Percentiles rank a stretch among this genome's conserved stretches.
Conservation (phyloP, 2,329 filamentous ascomycete genomes). For the Ceratocystis ficicola region DNA sequence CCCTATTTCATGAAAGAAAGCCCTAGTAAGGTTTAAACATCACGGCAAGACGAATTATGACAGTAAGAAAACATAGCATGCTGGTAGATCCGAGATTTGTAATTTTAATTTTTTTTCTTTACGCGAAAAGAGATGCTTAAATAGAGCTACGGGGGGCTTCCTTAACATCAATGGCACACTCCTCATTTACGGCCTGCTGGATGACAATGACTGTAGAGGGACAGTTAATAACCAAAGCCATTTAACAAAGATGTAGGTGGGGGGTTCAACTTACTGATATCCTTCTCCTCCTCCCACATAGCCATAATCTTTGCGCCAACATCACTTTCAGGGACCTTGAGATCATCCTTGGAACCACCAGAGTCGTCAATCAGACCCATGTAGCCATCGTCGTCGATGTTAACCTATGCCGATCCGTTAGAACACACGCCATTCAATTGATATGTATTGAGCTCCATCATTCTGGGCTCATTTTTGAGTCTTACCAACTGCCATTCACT, state of each 20-base stretch:
- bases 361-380: slow-evolving; percentile 85
- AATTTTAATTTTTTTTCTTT: slow-evolving; percentile 22
- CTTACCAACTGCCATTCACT: slow-evolving; percentile 90
- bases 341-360: slow-evolving; percentile 84
- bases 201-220: slow-evolving; percentile 63
- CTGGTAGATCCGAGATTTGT: slow-evolving; percentile 22
- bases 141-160: slow-evolving; percentile 51
- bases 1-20: background rate
- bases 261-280: slow-evolving; percentile 61
- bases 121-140: slow-evolving; percentile 20
- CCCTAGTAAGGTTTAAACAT: background rate
- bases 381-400: slow-evolving; percentile 88
- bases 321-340: slow-evolving; percentile 83
- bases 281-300: slow-evolving; percentile 81
- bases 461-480: slow-evolving; percentile 25
- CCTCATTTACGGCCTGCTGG: slow-evolving; percentile 92
- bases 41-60: background rate
- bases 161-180: slow-evolving; percentile 85
- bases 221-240: background rate
- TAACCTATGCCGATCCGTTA: slow-evolving; percentile 46
- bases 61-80: background rate
- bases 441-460: slow-evolving; percentile 22
- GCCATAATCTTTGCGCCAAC: slow-evolving; percentile 74
- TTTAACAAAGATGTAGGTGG: background rate
- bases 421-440: background rate